Conservation (phyloP, 73 alveolate genomes). For the Effrenium voratum region DNA sequence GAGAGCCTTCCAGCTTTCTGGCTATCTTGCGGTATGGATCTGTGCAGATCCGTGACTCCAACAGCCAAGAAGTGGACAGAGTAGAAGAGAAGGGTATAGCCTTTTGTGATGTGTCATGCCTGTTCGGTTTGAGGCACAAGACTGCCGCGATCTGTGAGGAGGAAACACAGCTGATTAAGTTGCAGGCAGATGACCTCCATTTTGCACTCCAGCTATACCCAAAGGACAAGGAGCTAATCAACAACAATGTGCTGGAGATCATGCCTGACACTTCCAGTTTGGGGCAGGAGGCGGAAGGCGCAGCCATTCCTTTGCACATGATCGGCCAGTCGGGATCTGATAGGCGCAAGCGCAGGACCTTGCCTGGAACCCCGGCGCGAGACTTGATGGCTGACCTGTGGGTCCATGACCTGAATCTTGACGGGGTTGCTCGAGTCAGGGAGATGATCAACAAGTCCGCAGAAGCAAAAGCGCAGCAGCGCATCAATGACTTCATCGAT, state of each 20-base stretch:
- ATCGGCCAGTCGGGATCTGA: not conserved
- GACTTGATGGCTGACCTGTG: conserved; percentile 28
- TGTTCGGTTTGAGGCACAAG: conserved; percentile 52
- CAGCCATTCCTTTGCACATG: conserved; percentile 6
- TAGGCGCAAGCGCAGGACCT: not conserved
- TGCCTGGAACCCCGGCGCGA: not conserved
- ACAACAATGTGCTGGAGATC: conserved; percentile 10
- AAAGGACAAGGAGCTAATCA: conserved; percentile 26
- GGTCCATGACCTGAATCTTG: conserved; percentile 47
- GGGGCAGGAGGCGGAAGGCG: not conserved
- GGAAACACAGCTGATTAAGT: conserved; percentile 52
- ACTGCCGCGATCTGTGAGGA: conserved; percentile 49
- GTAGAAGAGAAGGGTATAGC: conserved; percentile 66
- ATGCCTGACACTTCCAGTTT: conserved; percentile 1
- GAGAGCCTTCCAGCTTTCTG: conserved; percentile 29
- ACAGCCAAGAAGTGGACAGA: conserved; percentile 34
- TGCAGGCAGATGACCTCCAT: conserved; percentile 15
- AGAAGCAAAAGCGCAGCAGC: conserved; percentile 49
- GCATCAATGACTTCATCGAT: conserved; percentile 46
- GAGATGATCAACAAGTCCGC: not conserved
- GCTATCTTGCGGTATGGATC: conserved; percentile 18
- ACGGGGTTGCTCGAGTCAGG: conserved; percentile 24
- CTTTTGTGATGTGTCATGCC: conserved; percentile 44
- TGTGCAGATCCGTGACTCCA: conserved; percentile 36
- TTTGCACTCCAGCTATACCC: conserved; percentile 13